Conservation (phyloP, 352 stramenopile species). For the Phytophthora litchii region DNA sequence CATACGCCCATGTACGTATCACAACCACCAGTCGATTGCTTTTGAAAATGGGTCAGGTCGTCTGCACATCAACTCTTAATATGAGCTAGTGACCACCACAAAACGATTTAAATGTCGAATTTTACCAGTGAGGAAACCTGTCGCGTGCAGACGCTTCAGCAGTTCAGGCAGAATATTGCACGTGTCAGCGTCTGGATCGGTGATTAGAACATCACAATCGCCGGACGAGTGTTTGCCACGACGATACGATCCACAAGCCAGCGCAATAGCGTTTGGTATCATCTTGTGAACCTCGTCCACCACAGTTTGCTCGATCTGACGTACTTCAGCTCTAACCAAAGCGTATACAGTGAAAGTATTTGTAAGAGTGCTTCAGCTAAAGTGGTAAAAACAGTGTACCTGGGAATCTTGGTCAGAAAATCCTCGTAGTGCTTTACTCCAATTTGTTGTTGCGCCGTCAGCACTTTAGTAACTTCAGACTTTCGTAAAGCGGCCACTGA, state of each 20-base stretch:
- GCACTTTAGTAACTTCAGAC: slow-evolving; percentile 37
- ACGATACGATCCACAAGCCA: slow-evolving; percentile 83
- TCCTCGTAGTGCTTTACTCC: slow-evolving; percentile 84
- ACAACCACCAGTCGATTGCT: slow-evolving; percentile 57
- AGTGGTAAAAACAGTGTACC: slow-evolving; percentile 18
- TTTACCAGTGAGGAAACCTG: slow-evolving; percentile 69
- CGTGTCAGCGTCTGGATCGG: slow-evolving; percentile 66
- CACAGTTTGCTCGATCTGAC: slow-evolving; percentile 76
- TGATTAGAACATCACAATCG: slow-evolving; percentile 85
- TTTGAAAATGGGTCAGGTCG: slow-evolving; percentile 68
- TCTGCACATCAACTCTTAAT: slow-evolving; percentile 36
- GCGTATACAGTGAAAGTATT: background rate
- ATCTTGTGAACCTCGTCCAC: slow-evolving; percentile 71
- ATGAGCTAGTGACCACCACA: slow-evolving; percentile 3
- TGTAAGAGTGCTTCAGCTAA: background rate
- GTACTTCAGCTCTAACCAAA: slow-evolving; percentile 60
- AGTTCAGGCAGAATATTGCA: slow-evolving; percentile 77
- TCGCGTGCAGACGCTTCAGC: slow-evolving; percentile 60
- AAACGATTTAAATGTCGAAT: background rate
- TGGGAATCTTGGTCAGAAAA: slow-evolving; percentile 80
- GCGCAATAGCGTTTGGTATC: slow-evolving; percentile 60
- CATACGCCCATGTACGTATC: slow-evolving; percentile 91
- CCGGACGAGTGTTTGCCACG: slow-evolving; percentile 71
- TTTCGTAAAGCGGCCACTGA: slow-evolving; percentile 60
- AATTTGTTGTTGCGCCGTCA: slow-evolving; percentile 77